Evolutionary conservation across 805 yeast genomes (phyloP).

Genomic region (Lipomyces sp.): DNA sequence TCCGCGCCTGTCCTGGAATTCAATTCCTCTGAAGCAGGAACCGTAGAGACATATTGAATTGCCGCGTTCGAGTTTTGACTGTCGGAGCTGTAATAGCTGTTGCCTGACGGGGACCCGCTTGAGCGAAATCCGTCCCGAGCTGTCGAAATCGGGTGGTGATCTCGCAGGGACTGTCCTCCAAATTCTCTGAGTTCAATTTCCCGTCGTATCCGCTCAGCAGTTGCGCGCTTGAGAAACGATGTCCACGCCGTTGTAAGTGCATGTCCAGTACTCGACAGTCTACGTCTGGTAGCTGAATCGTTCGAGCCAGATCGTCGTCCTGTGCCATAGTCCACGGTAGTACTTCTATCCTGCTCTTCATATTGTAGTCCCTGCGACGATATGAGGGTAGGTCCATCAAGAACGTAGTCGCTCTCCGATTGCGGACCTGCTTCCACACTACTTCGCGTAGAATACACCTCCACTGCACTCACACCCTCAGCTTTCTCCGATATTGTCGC

Average conservation of each 20-base stretch:
- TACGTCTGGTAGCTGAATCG: neutral
- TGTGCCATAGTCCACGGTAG: neutral
- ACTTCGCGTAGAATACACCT: neutral
- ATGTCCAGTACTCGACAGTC: slow-evolving; percentile 11
- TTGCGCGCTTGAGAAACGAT: slow-evolving; percentile 29
- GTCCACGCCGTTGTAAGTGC: slow-evolving; percentile 34
- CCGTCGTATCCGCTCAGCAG: slow-evolving; percentile 22
- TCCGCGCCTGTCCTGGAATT: neutral
- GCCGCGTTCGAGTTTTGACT: neutral
- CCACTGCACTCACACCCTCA: neutral
- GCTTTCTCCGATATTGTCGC: slow-evolving; percentile 3
- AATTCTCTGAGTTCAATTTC: slow-evolving; percentile 20
- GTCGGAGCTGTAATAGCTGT: neutral
- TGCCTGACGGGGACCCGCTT: neutral
- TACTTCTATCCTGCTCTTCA: slow-evolving; percentile 4
- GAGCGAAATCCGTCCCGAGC: neutral
- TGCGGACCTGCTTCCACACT: neutral
- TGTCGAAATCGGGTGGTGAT: neutral
- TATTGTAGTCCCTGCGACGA: neutral
- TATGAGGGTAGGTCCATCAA: neutral
- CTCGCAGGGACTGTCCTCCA: neutral
- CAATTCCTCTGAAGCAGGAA: neutral
- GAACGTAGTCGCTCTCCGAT: neutral
- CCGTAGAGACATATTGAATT: neutral
- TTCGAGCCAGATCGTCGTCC: neutral